A percentile compares a stretch with the other conserved stretches of the same genome.
Evolutionary conservation across 2,329 filamentous ascomycete species (phyloP).

Genomic region (Orbilia blumenaviensis): DNA sequence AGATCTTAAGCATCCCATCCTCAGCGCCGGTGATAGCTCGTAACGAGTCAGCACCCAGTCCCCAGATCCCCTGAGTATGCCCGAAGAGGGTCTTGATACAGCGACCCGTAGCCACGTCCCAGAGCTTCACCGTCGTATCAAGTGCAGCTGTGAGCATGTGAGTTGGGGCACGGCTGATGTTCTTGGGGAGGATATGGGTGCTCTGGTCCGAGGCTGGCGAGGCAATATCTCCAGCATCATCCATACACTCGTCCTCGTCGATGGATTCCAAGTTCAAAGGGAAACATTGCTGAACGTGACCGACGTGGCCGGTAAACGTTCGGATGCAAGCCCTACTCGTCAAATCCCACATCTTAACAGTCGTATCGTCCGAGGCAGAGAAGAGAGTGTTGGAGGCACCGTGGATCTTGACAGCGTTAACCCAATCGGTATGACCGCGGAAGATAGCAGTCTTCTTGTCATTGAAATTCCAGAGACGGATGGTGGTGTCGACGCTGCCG

Average conservation of each 20-base stretch:
- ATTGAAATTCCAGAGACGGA: constrained; percentile 92
- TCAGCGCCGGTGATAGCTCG: constrained; percentile 89
- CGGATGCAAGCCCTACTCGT: constrained; percentile 81
- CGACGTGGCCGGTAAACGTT: constrained; percentile 86
- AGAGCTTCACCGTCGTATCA: constrained; percentile 89
- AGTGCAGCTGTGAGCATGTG: constrained; percentile 95
- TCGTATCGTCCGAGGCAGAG: constrained; percentile 92
- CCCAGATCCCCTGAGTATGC: constrained; percentile 96
- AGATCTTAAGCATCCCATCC: constrained; percentile 93
- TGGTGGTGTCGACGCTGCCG: constrained; percentile 85
- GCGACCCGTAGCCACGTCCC: constrained; percentile 83
- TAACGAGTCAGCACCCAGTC: constrained; percentile 85
- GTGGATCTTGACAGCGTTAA: constrained; percentile 94
- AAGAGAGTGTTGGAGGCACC: constrained; percentile 82
- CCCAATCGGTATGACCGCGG: constrained; percentile 89
- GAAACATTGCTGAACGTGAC: constrained; percentile 84
- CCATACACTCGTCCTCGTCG: constrained; percentile 66
- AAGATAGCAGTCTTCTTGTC: constrained; percentile 82
- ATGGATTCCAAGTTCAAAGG: constrained; percentile 59
- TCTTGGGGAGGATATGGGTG: not conserved
- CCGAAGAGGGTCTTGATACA: constrained; percentile 95
- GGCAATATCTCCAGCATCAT: constrained; percentile 69
- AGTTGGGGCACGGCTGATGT: constrained; percentile 73
- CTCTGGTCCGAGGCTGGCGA: constrained; percentile 63
- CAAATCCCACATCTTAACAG: constrained; percentile 90